Percentiles rank a stretch among this genome's conserved stretches.
These are phyloP conservation scores for Phytophthora melonis DNA, from an alignment of 352 stramenopile species.

Conservation along the genomic window DNA sequence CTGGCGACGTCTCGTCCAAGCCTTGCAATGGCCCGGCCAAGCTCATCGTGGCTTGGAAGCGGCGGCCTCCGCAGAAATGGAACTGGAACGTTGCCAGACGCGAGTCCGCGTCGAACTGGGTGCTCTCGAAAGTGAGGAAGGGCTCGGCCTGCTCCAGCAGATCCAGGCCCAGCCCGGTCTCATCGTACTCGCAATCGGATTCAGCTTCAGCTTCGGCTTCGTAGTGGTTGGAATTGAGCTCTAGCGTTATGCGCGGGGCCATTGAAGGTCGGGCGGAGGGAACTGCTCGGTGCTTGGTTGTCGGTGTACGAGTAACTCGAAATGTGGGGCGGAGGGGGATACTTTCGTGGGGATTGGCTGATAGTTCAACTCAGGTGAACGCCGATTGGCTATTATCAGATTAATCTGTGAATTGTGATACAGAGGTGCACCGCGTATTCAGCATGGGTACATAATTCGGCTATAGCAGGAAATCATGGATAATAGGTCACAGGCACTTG, in stretches of 20 bases:
- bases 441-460: too few relatives aligned
- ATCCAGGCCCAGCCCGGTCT: slow-evolving; percentile 29
- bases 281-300: not conserved
- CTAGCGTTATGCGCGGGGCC: slow-evolving; percentile 10
- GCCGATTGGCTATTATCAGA: slow-evolving; percentile 30
- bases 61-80: slow-evolving; percentile 47
- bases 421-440: too few relatives aligned
- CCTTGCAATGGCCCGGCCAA: slow-evolving; percentile 23
- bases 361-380: slow-evolving; percentile 21
- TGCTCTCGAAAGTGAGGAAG: slow-evolving; percentile 48
- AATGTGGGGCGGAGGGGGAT: slow-evolving; percentile 18
- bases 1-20: slow-evolving; percentile 6
- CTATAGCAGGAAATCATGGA: too few relatives aligned
- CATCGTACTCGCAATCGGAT: slow-evolving; percentile 35
- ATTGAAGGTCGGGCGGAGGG: slow-evolving; percentile 16
- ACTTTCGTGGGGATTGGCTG: slow-evolving; percentile 20
- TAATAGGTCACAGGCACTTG: too few relatives aligned
- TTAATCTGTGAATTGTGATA: slow-evolving; percentile 21
- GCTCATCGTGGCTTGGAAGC: slow-evolving; percentile 43
- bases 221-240: slow-evolving; percentile 24
- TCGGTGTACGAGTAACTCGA: not conserved
- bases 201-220: slow-evolving; percentile 18
- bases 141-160: slow-evolving; percentile 45
- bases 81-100: slow-evolving; percentile 43
- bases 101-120: slow-evolving; percentile 25